phyloP scores from a whole-genome alignment of 2,329 filamentous ascomycete species.

The Arthrobotrys conoides region DNA sequence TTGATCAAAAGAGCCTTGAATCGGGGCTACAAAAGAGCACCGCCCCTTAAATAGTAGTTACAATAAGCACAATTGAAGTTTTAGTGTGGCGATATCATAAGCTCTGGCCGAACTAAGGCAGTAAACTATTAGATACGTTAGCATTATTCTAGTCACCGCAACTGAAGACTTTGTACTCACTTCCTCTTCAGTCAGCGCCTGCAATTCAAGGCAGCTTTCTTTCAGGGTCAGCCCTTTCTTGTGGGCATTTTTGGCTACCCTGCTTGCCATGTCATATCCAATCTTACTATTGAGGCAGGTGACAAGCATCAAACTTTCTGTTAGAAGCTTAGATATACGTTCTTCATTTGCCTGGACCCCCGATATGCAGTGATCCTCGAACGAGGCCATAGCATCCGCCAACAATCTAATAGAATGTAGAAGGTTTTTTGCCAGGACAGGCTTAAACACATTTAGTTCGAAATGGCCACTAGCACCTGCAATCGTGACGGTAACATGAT shows the following conservation, averaged over 20 bases:
- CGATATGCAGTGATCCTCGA: conserved; percentile 90
- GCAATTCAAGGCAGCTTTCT: conserved; percentile 91
- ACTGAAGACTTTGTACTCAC: conserved; percentile 15
- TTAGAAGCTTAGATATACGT: conserved; percentile 88
- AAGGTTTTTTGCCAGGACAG: conserved; percentile 93
- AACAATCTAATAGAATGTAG: conserved; percentile 91
- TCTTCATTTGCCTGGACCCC: conserved; percentile 94
- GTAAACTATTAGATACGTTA: conserved; percentile 74
- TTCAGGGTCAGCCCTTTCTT: conserved; percentile 97
- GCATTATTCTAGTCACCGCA: not conserved
- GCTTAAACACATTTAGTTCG: conserved; percentile 99
- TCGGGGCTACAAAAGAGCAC: too few relatives aligned
- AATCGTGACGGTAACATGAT: conserved; percentile 92
- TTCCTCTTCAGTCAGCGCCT: conserved; percentile 87
- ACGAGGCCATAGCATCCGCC: conserved; percentile 92
- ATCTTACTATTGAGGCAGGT: conserved; percentile 98
- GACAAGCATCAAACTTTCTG: conserved; percentile 98
- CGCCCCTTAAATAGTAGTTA: too few relatives aligned
- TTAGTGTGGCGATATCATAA: conserved; percentile 87
- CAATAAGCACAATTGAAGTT: not conserved
- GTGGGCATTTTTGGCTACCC: conserved; percentile 98
- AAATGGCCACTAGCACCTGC: conserved; percentile 98
- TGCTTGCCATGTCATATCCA: conserved; percentile 96
- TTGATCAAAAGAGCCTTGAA: not conserved
- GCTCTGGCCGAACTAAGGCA: conserved; percentile 87